Percentiles rank a stretch among this genome's conserved stretches.
Evolutionary conservation across 2,329 filamentous ascomycete species (phyloP).

Genomic region (Trichocomaceae sp.): DNA sequence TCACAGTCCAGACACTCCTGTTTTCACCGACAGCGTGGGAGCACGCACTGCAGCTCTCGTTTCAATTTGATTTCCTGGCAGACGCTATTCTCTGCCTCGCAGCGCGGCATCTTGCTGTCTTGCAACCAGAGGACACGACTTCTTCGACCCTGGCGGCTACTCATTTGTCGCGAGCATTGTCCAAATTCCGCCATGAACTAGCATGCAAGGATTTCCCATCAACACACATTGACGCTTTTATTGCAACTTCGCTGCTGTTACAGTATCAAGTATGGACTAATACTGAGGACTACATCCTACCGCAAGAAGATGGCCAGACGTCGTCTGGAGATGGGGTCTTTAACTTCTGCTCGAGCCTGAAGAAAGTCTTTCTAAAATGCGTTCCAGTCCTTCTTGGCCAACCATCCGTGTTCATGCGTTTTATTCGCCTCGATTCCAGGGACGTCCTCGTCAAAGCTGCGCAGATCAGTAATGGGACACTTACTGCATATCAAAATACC

Average conservation of each 20-base stretch:
- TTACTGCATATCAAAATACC: background rate
- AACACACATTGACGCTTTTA: constrained; percentile 12
- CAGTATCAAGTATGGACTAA: constrained; percentile 11
- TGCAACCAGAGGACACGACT: background rate
- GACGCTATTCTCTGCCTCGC: constrained; percentile 6
- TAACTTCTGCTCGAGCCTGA: constrained; percentile 10
- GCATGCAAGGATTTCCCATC: constrained; percentile 1
- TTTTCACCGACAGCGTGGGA: constrained; percentile 4
- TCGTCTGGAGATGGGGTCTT: constrained; percentile 1
- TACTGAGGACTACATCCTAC: background rate
- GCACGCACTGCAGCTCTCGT: constrained; percentile 5
- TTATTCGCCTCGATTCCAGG: background rate
- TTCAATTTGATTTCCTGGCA: constrained; percentile 9
- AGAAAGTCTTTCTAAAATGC: constrained; percentile 8
- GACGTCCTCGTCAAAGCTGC: background rate
- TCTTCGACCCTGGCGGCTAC: constrained; percentile 1
- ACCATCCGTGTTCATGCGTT: background rate
- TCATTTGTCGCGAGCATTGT: constrained; percentile 5
- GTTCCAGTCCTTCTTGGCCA: background rate
- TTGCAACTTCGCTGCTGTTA: constrained; percentile 10
- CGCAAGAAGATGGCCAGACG: background rate
- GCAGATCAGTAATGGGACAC: background rate
- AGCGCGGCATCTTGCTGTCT: constrained; percentile 6
- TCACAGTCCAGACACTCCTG: constrained; percentile 5
- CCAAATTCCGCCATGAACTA: constrained; percentile 3